Conservation (phyloP, 306 rosid species). For the Myrica gale region DNA sequence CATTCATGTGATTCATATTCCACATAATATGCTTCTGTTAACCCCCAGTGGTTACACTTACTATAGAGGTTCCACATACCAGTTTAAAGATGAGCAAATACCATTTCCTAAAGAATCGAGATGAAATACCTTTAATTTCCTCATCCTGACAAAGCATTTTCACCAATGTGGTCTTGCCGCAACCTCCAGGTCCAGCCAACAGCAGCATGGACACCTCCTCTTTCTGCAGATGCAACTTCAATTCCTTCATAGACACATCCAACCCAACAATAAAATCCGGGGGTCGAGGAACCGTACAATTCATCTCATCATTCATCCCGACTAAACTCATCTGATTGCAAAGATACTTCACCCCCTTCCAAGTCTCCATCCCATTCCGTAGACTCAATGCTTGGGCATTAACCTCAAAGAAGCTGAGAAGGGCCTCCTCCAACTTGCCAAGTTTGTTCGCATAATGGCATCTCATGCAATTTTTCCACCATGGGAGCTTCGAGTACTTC, state of each 20-base stretch:
- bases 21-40: neutral
- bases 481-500: neutral
- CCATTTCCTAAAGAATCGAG: neutral
- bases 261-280: slow-evolving; percentile 35
- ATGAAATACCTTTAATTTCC: slow-evolving; percentile 35
- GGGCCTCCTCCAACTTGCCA: neutral
- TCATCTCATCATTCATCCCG: neutral
- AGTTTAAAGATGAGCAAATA: neutral
- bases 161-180: slow-evolving; percentile 58
- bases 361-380: slow-evolving; percentile 14
- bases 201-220: slow-evolving; percentile 18
- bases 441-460: slow-evolving; percentile 8
- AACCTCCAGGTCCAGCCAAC: slow-evolving; percentile 51
- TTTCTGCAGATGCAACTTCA: slow-evolving; percentile 39
- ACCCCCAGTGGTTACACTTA: neutral
- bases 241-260: slow-evolving; percentile 25
- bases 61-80: neutral
- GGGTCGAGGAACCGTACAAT: slow-evolving; percentile 28
- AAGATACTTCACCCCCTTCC: neutral
- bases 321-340: slow-evolving; percentile 2
- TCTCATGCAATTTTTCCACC: neutral
- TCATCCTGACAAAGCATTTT: slow-evolving; percentile 39
- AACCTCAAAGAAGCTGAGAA: neutral
- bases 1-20: neutral
- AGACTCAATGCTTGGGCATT: neutral